Percentiles rank a stretch among this genome's conserved stretches.
Conservation (phyloP, 495 filamentous ascomycete genomes). For the Physcia stellaris region DNA sequence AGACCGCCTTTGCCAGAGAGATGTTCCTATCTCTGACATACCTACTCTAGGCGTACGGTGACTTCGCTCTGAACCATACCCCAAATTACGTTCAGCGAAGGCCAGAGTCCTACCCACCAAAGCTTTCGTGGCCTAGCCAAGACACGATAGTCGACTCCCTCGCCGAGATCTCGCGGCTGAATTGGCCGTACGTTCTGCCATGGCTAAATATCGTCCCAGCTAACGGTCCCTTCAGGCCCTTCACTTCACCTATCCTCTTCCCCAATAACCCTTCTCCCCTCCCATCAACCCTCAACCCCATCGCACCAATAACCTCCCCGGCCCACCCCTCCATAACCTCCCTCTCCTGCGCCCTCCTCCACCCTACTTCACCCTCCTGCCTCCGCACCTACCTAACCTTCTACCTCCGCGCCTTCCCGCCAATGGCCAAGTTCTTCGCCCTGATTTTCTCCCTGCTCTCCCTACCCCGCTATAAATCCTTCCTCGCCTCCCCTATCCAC, state of each 20-base stretch:
- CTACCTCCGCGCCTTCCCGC: constrained; percentile 66
- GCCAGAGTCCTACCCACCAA: constrained; percentile 52
- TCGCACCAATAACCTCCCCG: constrained; percentile 84
- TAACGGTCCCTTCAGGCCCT: neutral
- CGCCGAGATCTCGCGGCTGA: constrained; percentile 61
- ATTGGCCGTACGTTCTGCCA: constrained; percentile 65
- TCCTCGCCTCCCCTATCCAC: constrained; percentile 51
- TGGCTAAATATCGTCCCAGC: too few relatives aligned
- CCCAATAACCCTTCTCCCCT: constrained; percentile 19
- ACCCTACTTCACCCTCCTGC: constrained; percentile 74
- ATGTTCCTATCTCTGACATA: neutral
- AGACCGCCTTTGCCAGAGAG: neutral
- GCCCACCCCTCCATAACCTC: constrained; percentile 46
- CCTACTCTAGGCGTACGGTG: constrained; percentile 42
- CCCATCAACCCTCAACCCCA: constrained; percentile 63
- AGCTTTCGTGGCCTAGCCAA: constrained; percentile 59
- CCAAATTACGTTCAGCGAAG: constrained; percentile 63
- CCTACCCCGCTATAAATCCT: constrained; percentile 47
- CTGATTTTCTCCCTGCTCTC: constrained; percentile 54
- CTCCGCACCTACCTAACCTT: constrained; percentile 71
- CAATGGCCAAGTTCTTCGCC: constrained; percentile 60
- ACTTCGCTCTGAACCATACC: constrained; percentile 60
- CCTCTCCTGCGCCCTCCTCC: constrained; percentile 56
- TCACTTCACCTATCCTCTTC: neutral
- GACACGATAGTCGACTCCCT: constrained; percentile 71